Conservation (phyloP, 2,329 filamentous ascomycete genomes). For the Exophiala sp. region DNA sequence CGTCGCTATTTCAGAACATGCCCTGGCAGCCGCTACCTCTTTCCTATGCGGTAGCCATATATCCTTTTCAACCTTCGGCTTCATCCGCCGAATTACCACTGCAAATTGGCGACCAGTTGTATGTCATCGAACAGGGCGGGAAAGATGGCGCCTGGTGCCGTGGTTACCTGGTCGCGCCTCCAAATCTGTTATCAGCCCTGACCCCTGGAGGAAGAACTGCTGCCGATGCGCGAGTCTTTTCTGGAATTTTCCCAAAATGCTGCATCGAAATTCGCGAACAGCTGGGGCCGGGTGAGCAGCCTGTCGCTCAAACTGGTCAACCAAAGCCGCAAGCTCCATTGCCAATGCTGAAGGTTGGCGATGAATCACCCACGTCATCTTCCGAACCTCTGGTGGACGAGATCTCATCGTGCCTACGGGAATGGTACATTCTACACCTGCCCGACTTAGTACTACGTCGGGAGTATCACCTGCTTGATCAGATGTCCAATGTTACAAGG, state of each 20-base stretch:
- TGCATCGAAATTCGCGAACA: constrained; percentile 95
- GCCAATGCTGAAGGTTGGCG: constrained; percentile 94
- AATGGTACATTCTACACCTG: constrained; percentile 97
- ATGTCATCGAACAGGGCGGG: constrained; percentile 95
- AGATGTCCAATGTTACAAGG: constrained; percentile 74
- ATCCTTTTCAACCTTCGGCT: constrained; percentile 77
- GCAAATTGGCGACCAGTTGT: constrained; percentile 96
- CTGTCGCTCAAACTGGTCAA: constrained; percentile 10
- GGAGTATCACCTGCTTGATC: constrained; percentile 76
- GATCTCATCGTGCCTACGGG: constrained; percentile 90
- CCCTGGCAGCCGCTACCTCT: constrained; percentile 97
- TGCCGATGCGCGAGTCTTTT: constrained; percentile 92
- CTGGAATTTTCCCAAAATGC: constrained; percentile 92
- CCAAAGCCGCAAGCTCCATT: constrained; percentile 81
- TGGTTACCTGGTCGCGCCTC: constrained; percentile 91
- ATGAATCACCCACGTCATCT: constrained; percentile 86
- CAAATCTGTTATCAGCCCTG: constrained; percentile 84
- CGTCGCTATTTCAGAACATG: constrained; percentile 52
- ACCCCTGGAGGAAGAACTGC: constrained; percentile 90
- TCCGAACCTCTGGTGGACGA: constrained; percentile 94
- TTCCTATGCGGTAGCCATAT: constrained; percentile 94
- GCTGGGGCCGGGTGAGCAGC: constrained; percentile 51
- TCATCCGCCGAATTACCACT: constrained; percentile 88
- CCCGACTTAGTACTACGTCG: constrained; percentile 83
- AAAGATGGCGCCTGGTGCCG: constrained; percentile 84